Evolutionary conservation across 2,329 filamentous ascomycete species (phyloP).

Genomic region (Talaromyces albobiverticillius): DNA sequence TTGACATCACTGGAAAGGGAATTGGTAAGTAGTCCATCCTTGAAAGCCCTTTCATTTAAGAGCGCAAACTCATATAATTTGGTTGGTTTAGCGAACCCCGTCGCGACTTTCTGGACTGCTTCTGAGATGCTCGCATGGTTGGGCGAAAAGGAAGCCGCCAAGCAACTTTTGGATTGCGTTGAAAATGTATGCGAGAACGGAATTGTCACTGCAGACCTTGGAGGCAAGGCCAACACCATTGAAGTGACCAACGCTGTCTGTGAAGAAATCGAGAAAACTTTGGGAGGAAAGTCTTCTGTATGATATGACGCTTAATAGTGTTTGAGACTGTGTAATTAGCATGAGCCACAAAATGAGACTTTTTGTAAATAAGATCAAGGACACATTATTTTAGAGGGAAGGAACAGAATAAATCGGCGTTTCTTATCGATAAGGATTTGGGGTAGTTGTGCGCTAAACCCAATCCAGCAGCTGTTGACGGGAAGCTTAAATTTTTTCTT

Average conservation of each 20-base stretch:
- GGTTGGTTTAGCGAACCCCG: slow-evolving; percentile 52
- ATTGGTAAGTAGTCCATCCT: slow-evolving; percentile 29
- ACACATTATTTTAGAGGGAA: too few species aligned
- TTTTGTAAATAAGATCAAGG: too few species aligned
- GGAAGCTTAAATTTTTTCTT: slow-evolving; percentile 20
- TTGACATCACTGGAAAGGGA: slow-evolving; percentile 63
- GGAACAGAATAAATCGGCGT: too few species aligned
- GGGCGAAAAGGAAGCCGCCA: slow-evolving; percentile 56
- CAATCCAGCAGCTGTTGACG: slow-evolving; percentile 10
- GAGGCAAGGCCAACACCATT: slow-evolving; percentile 55
- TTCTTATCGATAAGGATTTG: background rate
- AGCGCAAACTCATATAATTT: background rate
- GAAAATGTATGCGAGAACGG: slow-evolving; percentile 59
- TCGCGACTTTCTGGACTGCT: slow-evolving; percentile 67
- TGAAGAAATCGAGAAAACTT: slow-evolving; percentile 10
- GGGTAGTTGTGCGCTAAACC: slow-evolving; percentile 19
- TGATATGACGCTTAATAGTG: background rate
- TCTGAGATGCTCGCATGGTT: slow-evolving; percentile 66
- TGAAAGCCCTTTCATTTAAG: background rate
- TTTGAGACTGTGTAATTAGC: slow-evolving; percentile 9
- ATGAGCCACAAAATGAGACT: background rate
- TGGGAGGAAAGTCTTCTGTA: background rate
- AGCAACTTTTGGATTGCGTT: slow-evolving; percentile 56
- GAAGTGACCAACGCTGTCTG: slow-evolving; percentile 38
- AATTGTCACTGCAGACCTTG: slow-evolving; percentile 59